Evolutionary conservation across 2,329 filamentous ascomycete genomes (phyloP), one percentile per base, ranked within the genome.

Genomic region (Arthrobotrys pseudoclavata): DNA sequence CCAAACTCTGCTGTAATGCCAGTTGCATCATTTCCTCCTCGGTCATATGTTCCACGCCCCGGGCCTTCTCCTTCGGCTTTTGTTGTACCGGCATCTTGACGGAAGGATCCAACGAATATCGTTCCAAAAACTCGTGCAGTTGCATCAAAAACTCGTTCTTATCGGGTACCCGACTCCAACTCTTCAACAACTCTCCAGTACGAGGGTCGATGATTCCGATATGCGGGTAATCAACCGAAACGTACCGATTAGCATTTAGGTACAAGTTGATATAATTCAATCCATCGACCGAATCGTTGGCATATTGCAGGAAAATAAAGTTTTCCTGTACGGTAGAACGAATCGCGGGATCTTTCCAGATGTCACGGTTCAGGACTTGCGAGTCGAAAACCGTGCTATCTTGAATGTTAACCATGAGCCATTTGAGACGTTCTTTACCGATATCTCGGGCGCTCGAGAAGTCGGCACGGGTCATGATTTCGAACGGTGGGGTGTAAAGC

Each of bases 11-110:
- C 83, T 94, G 90, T 82, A 99, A 84, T 0, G 96, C 96, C 88
- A 97, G 90, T 84, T 97, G 92, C 80, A 99, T 86, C 94, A 97
- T 97, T 85, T 99, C 94, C 61, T 98, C 94, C 83, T 99, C 96
- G 0, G 93, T 97, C 91, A 99, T 95, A 45, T 92, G 90, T 74
- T 92, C 91, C 1, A 97, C 89, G 80, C 95, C 92, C 68, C 92
- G 87, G 82, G 93, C 91, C 83, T 92, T 93, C 67, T 91, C 86
- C 83, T 90, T 91, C 24, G 93, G 91, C 10, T 80, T 79, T 22
- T 79, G 76, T 55, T 81, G 81, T 3, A 99, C 93, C 0, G 96
- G 96, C 82, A 99, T 99, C 85, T 96, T 97, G 83, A 91, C 95
- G 82, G 93, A 91, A 52, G 89, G 89, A 31, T 92, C 93, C 62